These are phyloP conservation scores for Rhynchospora tenuis DNA, from an alignment of 176 grass and related monocot genomes.

Conservation along the genomic window DNA sequence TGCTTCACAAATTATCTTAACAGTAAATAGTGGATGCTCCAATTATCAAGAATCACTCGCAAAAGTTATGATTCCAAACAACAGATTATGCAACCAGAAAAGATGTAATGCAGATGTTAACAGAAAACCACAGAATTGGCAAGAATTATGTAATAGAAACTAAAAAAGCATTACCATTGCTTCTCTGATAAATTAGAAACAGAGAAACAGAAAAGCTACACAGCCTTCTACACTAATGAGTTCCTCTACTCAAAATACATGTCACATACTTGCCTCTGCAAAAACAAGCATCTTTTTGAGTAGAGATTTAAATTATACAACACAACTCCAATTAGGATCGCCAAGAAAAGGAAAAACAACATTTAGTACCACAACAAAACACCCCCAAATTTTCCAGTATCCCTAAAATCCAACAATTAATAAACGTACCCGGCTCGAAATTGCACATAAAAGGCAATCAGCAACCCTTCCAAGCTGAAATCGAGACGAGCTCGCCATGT, in stretches of 20 bases:
- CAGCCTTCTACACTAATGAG: slow-evolving; percentile 11
- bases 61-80: neutral
- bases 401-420: slow-evolving; percentile 15
- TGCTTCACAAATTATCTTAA: neutral
- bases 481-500: slow-evolving; percentile 50
- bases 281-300: slow-evolving; percentile 13
- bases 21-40: neutral
- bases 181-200: slow-evolving; percentile 15
- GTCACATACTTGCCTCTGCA: neutral
- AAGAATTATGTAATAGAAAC: neutral
- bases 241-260: slow-evolving; percentile 18
- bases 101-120: neutral
- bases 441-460: neutral
- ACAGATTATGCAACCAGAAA: neutral
- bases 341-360: slow-evolving; percentile 6
- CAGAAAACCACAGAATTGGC: neutral
- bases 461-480: slow-evolving; percentile 82
- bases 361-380: slow-evolving; percentile 22
- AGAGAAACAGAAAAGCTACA: slow-evolving; percentile 16
- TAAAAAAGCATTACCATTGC: slow-evolving; percentile 18
- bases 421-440: neutral
- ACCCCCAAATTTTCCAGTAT: slow-evolving; percentile 11
- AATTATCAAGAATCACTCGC: neutral
- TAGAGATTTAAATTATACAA: slow-evolving; percentile 13
- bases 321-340: slow-evolving; percentile 16